Evolutionary conservation across 495 filamentous ascomycete genomes (phyloP), one percentile per base, ranked within the genome.

Genomic region (Podospora anserina): DNA sequence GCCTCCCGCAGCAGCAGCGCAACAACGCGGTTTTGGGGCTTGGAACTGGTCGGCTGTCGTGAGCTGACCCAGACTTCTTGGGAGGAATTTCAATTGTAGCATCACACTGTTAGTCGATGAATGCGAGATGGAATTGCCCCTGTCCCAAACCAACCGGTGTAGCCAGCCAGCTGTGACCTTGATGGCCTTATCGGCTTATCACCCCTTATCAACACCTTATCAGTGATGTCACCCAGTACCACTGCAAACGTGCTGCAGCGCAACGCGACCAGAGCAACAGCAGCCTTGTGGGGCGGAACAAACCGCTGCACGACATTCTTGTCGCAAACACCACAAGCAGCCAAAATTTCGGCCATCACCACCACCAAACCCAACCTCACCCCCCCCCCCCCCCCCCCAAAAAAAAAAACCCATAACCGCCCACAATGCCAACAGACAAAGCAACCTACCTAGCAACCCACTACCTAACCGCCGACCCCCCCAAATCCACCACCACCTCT

Each of bases 361-460:
- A 20, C 30, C 3, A 65, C 65, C 55, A 62, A 57, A 13, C 65
- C 20, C 54, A 30, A 61, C 15, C 19, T 18, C 57, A 9, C 20
- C 44, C 56, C 49, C 44, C 63, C 20, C n/a, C n/a, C n/a, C n/a
- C n/a, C n/a, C n/a, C n/a, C n/a, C n/a, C n/a, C n/a, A n/a, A 20
- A 20, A 64, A 49, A 27, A 60, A 19, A 56, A 28, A 27, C 16
- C 67, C 49, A 28, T 34, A 7, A 30, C 5, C n/a, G 15, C 26
- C 68, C 60, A 73, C 18, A 7, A 87, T 87, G 85, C 82, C 86
- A 58, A 86, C 89, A 65, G 82, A 85, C 72, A 87, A 97, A 71
- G 89, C 93, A 30, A 87, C 88, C 78, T 99, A 98, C 79, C 89
- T 99, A 63, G 94, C 95, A 64, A 90, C 93, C 71, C 96, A 93